Conservation (phyloP, 768 basidiomycete genomes). For the Clathrus columnatus region DNA sequence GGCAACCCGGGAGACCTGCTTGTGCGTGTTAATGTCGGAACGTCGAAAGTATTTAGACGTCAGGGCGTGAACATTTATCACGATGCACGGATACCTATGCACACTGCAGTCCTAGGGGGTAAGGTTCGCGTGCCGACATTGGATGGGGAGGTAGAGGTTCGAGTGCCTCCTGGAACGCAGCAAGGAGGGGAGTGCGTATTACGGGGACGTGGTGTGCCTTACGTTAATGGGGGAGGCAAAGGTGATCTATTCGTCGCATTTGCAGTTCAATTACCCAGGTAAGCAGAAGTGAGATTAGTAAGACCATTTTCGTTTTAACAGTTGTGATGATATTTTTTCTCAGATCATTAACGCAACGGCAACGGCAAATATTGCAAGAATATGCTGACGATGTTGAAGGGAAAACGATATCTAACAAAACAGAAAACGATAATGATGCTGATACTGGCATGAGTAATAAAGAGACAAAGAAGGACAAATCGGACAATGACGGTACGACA, state of each 20-base stretch:
- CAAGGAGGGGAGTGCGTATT: constrained; percentile 96
- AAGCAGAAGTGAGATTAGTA: constrained; percentile 26
- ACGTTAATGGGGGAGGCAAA: constrained; percentile 47
- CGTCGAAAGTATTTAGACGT: constrained; percentile 78
- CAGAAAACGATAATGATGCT: neutral
- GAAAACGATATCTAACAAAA: constrained; percentile 22
- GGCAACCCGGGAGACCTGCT: constrained; percentile 79
- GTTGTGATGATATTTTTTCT: neutral
- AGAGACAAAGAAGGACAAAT: constrained; percentile 15
- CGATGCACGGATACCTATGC: constrained; percentile 81
- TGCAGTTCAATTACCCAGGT: constrained; percentile 85
- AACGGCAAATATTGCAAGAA: constrained; percentile 79
- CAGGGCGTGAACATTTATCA: constrained; percentile 92
- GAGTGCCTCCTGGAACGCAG: constrained; percentile 87
- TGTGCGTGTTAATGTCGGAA: constrained; percentile 74
- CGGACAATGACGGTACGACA: constrained; percentile 64
- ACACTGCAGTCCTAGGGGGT: constrained; percentile 89
- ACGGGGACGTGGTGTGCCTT: constrained; percentile 72
- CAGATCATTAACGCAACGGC: constrained; percentile 75
- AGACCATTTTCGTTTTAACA: neutral
- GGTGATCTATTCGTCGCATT: constrained; percentile 91
- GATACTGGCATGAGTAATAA: neutral
- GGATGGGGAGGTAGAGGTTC: constrained; percentile 92
- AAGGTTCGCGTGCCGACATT: constrained; percentile 87
- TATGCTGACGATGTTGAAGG: constrained; percentile 95